Conservation (phyloP, 2,329 filamentous ascomycete genomes). For the Colletotrichum tabaci region DNA sequence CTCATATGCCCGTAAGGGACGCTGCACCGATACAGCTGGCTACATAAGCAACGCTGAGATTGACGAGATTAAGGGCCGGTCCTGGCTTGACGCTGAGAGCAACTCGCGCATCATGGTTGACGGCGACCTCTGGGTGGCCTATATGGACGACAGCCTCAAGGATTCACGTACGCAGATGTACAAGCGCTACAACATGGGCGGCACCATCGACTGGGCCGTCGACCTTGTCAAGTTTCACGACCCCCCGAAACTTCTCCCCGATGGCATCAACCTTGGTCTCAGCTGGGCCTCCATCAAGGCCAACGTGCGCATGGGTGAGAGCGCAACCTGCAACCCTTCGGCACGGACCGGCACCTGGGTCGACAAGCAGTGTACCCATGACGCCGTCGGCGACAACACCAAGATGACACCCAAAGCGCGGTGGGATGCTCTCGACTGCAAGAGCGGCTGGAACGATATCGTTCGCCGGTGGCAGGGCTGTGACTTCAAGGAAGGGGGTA, state of each 20-base stretch:
- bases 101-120: constrained; percentile 27
- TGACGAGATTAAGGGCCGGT: not conserved
- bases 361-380: not conserved
- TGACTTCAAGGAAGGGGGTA: not conserved
- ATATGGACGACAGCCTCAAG: constrained; percentile 49
- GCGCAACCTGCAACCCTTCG: not conserved
- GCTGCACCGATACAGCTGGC: constrained; percentile 49
- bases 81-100: constrained; percentile 15
- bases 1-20: constrained; percentile 46
- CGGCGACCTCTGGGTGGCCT: constrained; percentile 48
- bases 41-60: constrained; percentile 51
- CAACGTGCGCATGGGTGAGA: not conserved
- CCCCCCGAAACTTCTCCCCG: not conserved
- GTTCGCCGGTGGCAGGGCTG: not conserved
- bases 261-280: not conserved
- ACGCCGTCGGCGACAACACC: not conserved
- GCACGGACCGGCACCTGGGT: constrained; percentile 9
- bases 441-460: not conserved
- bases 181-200: constrained; percentile 48
- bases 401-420: not conserved
- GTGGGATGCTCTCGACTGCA: constrained; percentile 3
- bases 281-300: constrained; percentile 6
- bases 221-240: constrained; percentile 44
- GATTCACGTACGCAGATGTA: constrained; percentile 43
- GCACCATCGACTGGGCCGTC: constrained; percentile 51